Percentiles rank a stretch among this genome's conserved stretches.
Evolutionary conservation across 2,329 filamentous ascomycete genomes (phyloP).

Genomic region (Stagonosporopsis vannaccii): DNA sequence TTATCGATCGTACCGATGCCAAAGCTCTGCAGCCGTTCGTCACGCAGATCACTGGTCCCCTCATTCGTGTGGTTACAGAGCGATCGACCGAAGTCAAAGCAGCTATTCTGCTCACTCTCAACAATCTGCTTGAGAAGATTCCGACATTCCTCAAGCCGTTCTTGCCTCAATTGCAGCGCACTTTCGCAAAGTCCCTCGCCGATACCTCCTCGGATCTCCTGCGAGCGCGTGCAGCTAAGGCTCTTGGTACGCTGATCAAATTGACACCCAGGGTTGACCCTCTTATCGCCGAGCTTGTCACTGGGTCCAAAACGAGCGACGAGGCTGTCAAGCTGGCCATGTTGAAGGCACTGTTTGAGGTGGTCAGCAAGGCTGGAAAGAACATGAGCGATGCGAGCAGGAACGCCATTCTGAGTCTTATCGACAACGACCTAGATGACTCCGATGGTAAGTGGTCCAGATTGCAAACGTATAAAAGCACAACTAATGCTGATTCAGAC

Average conservation of each 20-base stretch:
- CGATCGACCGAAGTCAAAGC: constrained; percentile 95
- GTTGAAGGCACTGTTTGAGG: constrained; percentile 95
- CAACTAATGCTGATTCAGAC: constrained; percentile 45
- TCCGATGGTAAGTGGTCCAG: constrained; percentile 64
- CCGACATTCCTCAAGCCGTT: constrained; percentile 95
- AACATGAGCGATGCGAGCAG: constrained; percentile 96
- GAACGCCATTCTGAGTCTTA: constrained; percentile 82
- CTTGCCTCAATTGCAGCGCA: constrained; percentile 93
- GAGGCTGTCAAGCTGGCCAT: constrained; percentile 90
- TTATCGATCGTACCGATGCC: constrained; percentile 89
- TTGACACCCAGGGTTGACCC: constrained; percentile 95
- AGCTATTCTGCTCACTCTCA: constrained; percentile 91
- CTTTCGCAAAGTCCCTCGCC: constrained; percentile 94
- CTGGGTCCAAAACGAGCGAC: constrained; percentile 92
- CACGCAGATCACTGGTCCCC: constrained; percentile 94
- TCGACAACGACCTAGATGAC: constrained; percentile 83
- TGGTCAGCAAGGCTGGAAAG: constrained; percentile 89
- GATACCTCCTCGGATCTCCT: constrained; percentile 91
- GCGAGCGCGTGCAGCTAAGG: constrained; percentile 87
- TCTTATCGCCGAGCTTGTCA: constrained; percentile 88
- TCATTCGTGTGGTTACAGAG: constrained; percentile 97
- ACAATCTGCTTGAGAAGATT: constrained; percentile 96
- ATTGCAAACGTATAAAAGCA: background rate
- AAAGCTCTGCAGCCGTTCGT: constrained; percentile 92
- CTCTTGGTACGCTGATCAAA: constrained; percentile 92